These are phyloP conservation scores for Letharia lupina DNA, from an alignment of 495 filamentous ascomycete genomes.

Conservation along the genomic window DNA sequence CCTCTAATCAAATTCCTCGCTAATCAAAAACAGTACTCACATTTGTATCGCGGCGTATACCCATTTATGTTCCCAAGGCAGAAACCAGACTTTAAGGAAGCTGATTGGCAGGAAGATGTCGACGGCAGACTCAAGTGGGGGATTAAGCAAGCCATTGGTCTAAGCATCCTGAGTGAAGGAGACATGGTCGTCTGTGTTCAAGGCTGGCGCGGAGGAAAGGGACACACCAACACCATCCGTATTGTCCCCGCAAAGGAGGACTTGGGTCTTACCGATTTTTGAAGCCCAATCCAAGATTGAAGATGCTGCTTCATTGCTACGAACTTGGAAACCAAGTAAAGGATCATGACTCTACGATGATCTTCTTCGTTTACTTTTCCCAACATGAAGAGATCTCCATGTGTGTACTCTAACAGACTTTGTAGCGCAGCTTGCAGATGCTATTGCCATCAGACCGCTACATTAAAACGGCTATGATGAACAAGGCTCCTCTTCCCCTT, in stretches of 20 bases:
- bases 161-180: slow-evolving; percentile 72
- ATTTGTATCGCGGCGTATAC: slow-evolving; percentile 95
- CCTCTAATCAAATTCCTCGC: slow-evolving; percentile 11
- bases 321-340: background rate
- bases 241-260: slow-evolving; percentile 59
- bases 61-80: slow-evolving; percentile 87
- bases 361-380: background rate
- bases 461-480: background rate
- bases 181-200: slow-evolving; percentile 91
- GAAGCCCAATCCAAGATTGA: background rate
- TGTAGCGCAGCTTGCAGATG: background rate
- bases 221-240: slow-evolving; percentile 92
- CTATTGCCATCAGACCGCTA: background rate
- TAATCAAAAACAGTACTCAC: slow-evolving; percentile 53
- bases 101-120: slow-evolving; percentile 94
- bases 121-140: slow-evolving; percentile 95
- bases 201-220: slow-evolving; percentile 95
- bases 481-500: background rate
- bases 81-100: slow-evolving; percentile 90
- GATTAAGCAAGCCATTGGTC: slow-evolving; percentile 70
- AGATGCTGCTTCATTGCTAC: background rate
- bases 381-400: background rate
- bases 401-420: background rate
- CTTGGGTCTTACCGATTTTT: slow-evolving; percentile 38
- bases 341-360: background rate